Conservation (phyloP, 345 rosid genomes). For the Salix dunnii region DNA sequence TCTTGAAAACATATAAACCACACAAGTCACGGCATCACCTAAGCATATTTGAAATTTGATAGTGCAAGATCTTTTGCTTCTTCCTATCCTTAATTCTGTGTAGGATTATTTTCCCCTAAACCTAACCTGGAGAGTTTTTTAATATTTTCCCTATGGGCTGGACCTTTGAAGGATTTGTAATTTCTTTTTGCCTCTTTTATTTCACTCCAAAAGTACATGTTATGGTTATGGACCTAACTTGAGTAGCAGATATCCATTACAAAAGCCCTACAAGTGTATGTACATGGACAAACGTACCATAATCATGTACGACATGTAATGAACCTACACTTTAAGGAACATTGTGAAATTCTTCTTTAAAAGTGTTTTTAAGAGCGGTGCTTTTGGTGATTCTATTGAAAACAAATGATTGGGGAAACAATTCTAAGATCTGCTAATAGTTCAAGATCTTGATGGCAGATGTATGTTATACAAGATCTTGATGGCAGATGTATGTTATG, state of each 20-base stretch:
- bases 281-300: background rate
- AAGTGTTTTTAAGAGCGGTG: background rate
- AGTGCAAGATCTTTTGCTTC: background rate
- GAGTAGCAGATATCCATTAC: background rate
- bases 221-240: too few relatives aligned
- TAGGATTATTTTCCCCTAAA: background rate
- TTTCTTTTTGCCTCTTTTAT: too few relatives aligned
- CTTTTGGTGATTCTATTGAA: background rate
- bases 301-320: background rate
- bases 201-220: background rate
- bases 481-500: background rate
- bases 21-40: too few relatives aligned
- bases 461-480: background rate
- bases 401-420: background rate
- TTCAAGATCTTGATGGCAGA: background rate
- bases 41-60: too few relatives aligned
- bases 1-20: too few relatives aligned
- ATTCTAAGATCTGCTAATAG: background rate
- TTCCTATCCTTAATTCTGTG: background rate
- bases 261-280: background rate
- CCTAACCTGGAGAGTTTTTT: background rate
- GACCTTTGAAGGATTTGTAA: background rate
- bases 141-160: background rate
- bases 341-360: background rate
- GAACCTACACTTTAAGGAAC: background rate